Evolutionary conservation across 1,284 basidiomycete genomes (phyloP).

Genomic region (Ceratobasidium sp.): DNA sequence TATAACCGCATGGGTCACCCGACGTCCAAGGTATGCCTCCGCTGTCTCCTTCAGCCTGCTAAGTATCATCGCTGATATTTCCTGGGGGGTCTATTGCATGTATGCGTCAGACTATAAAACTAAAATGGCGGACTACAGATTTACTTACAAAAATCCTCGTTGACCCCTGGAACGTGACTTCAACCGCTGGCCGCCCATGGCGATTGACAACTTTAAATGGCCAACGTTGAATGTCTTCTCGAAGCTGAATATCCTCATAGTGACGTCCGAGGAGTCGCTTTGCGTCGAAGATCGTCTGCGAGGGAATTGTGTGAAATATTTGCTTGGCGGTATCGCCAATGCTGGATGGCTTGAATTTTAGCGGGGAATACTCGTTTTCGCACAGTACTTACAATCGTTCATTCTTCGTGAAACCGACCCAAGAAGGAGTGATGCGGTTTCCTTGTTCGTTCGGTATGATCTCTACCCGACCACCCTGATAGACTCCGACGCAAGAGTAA

Average conservation of each 20-base stretch:
- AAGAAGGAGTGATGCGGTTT: no score
- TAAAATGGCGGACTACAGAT: no score
- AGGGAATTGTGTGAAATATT: no score
- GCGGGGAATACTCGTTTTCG: no score
- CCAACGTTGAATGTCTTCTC: constrained; percentile 51
- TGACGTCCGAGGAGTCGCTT: neutral
- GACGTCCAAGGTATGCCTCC: no score
- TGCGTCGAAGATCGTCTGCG: neutral
- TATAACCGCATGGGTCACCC: no score
- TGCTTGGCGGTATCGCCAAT: constrained; percentile 6
- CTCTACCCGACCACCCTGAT: no score
- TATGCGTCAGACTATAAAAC: no score
- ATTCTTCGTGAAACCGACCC: neutral
- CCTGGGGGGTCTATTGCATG: constrained; percentile 9
- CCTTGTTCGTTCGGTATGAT: no score
- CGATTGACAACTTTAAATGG: constrained; percentile 68
- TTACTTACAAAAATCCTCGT: constrained; percentile 59
- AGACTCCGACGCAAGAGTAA: no score
- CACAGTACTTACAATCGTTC: constrained; percentile 4
- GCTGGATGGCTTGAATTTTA: neutral
- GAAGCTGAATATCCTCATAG: neutral
- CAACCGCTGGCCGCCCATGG: constrained; percentile 67
- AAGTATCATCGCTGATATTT: constrained; percentile 3
- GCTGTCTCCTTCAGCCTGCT: constrained; percentile 49
- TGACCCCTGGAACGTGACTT: constrained; percentile 67